Evolutionary conservation across 1,139 yeast species (phyloP), one percentile per base, ranked within the genome.

Genomic region (Arxiozyma bovina): DNA sequence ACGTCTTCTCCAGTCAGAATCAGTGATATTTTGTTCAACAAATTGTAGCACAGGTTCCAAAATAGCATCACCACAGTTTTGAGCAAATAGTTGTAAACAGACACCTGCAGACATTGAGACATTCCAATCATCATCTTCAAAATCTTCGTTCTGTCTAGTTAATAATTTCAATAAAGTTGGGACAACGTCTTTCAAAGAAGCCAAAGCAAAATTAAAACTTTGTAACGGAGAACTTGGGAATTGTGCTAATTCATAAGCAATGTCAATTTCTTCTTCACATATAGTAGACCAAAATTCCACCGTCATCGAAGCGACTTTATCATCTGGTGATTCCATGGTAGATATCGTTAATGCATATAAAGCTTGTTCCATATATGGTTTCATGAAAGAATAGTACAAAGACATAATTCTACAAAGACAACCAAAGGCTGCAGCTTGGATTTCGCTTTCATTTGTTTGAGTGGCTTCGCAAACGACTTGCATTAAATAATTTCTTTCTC

Each of bases 71-170:
- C 93, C 94, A 52, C 95, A 87, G 66, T 87, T 82, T 70, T 87
- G 96, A 5, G 99, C 96, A 73, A 88, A 91, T 59, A 93, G 77
- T 73, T 89, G 96, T 66, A 93, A 76, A 73, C 98, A 94, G 17
- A 98, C 93, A 65, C 96, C 99, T 1, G 99, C 96, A 52, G 99
- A 97, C 99, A 93, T 93, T 9, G 97, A 84, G 49, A 90, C 96
- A 55, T 91, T 87, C 99, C 99, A 93, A 65, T 89, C 96, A 67
- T 93, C 99, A 69, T 90, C 97, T 58, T 78, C 83, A 42, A 87
- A 83, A 63, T 87, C 96, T 56, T 88, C 96, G 68, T 89, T 93
- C 70, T 90, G 97, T 69, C 90, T 81, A 17, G 94, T 87, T 59
- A 93, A 79, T 57, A 93, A 77, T 44, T 80, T 77, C 63, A 93